These are phyloP conservation scores for Alternaria incomplexa DNA, from an alignment of 2,329 filamentous ascomycete species.

Conservation along the genomic window DNA sequence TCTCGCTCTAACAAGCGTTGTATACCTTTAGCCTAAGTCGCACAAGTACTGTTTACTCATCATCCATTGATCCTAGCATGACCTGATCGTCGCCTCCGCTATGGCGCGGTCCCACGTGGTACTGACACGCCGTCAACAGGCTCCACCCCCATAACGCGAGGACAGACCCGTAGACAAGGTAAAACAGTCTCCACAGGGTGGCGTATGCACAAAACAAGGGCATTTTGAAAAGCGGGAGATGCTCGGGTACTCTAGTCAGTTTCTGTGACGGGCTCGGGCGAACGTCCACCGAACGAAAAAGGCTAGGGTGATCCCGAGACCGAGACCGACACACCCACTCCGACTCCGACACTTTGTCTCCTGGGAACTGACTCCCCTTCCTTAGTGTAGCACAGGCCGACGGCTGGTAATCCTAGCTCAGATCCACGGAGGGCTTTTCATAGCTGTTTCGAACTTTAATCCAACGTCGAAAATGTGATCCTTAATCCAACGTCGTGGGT, in stretches of 20 bases:
- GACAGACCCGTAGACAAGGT: not conserved
- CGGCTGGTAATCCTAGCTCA: slow-evolving; percentile 4
- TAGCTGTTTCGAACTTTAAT: slow-evolving; percentile 1
- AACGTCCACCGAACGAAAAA: slow-evolving; percentile 5
- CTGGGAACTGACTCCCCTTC: not conserved
- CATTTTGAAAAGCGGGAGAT: slow-evolving; percentile 1
- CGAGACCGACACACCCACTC: not conserved
- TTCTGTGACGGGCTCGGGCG: slow-evolving; percentile 5
- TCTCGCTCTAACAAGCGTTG: not conserved
- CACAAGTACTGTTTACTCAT: not conserved
- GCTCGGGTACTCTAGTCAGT: slow-evolving; percentile 2
- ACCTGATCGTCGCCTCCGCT: not conserved
- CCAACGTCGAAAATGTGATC: not conserved
- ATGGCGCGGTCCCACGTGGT: slow-evolving; percentile 5
- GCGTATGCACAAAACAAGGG: slow-evolving; percentile 7
- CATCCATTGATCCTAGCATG: not conserved
- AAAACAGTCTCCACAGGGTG: slow-evolving; percentile 4
- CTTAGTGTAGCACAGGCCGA: slow-evolving; percentile 6
- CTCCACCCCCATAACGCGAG: slow-evolving; percentile 1
- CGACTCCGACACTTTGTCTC: slow-evolving; percentile 1
- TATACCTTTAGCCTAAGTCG: not conserved
- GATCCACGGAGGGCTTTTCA: not conserved
- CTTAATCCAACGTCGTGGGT: not conserved
- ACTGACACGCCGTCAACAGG: slow-evolving; percentile 2
- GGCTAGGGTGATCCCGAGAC: slow-evolving; percentile 1